These are phyloP conservation scores for Backusella morwellensis DNA, from an alignment of 192 early-diverging fungal species.

Conservation along the genomic window DNA sequence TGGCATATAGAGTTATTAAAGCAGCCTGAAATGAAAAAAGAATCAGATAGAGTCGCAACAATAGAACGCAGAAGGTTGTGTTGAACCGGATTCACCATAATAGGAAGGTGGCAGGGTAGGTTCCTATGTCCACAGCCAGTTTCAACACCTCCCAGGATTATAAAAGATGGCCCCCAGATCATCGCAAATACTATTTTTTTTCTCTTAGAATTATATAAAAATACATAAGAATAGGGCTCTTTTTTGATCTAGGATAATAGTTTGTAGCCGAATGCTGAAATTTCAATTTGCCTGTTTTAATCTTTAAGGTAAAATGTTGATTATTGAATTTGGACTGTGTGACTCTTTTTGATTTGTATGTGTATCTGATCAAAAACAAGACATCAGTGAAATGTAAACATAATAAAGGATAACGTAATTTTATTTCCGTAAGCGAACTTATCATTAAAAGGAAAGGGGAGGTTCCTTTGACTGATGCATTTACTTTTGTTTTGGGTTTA, in stretches of 20 bases:
- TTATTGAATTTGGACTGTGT: background rate
- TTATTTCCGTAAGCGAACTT: background rate
- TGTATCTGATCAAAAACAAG: background rate
- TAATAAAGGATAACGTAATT: background rate
- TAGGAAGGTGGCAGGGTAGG: too few relatives aligned
- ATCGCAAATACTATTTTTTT: too few relatives aligned
- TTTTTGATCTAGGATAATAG: background rate
- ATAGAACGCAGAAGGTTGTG: too few relatives aligned
- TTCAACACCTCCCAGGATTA: too few relatives aligned
- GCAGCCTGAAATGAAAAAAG: too few relatives aligned
- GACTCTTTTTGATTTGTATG: background rate
- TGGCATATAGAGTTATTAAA: too few relatives aligned
- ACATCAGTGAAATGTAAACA: background rate
- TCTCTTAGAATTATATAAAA: too few relatives aligned
- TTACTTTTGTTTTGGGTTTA: background rate
- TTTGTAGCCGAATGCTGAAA: background rate
- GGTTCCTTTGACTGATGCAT: background rate
- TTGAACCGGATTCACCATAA: too few relatives aligned
- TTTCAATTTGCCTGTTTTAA: background rate
- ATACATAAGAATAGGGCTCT: too few relatives aligned
- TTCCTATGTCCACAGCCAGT: too few relatives aligned
- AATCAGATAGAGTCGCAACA: too few relatives aligned
- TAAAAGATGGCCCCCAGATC: too few relatives aligned
- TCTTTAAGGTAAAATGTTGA: background rate
- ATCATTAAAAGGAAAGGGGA: background rate